Conservation (phyloP, 208 protist genomes). For the Leptomonas seymouri region DNA sequence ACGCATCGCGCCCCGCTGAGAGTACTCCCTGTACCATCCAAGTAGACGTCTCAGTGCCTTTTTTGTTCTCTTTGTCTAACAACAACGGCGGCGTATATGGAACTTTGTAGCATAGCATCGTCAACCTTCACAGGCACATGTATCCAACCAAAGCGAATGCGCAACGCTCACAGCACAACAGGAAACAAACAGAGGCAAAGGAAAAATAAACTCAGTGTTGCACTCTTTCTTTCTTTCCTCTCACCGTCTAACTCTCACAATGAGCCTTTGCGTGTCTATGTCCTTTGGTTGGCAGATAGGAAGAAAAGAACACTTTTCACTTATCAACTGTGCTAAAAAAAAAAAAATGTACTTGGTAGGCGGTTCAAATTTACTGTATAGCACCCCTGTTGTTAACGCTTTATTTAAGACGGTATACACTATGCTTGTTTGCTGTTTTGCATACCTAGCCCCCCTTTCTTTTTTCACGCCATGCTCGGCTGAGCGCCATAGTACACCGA, state of each 20-base stretch:
- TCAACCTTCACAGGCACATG: background rate
- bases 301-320: background rate
- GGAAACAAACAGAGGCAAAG: background rate
- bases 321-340: conserved; percentile 8
- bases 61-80: conserved; percentile 21
- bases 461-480: background rate
- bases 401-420: conserved; percentile 8
- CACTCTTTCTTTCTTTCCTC: background rate
- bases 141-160: background rate
- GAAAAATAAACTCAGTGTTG: background rate
- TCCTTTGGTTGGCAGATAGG: background rate
- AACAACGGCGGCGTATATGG: too few species aligned
- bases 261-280: background rate
- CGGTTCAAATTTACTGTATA: conserved; percentile 13
- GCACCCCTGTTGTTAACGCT: conserved; percentile 4
- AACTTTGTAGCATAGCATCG: background rate
- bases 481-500: background rate
- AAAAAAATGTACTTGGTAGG: conserved; percentile 6
- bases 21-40: too few species aligned
- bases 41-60: too few species aligned
- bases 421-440: conserved; percentile 3
- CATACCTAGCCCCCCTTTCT: background rate
- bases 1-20: too few species aligned
- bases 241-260: background rate
- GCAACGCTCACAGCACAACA: background rate